These are phyloP conservation scores for Helichrysum umbraculigerum DNA, from an alignment of 129 eudicot genomes.

Conservation along the genomic window DNA sequence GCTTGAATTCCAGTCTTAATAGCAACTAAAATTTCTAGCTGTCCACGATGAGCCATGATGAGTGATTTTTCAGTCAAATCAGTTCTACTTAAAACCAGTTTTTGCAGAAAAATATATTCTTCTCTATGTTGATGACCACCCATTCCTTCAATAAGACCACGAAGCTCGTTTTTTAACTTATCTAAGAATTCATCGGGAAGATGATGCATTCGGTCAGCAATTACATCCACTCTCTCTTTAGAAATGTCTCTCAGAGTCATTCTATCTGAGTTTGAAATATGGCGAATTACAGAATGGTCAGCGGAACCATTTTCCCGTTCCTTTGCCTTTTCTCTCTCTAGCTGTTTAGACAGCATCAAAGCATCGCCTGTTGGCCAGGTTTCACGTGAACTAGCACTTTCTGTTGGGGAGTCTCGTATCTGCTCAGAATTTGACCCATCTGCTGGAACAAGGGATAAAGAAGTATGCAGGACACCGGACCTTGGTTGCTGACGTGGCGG, in stretches of 20 bases:
- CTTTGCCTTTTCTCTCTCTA: conserved; percentile 57
- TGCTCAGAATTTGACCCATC: conserved; percentile 80
- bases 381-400: conserved; percentile 96
- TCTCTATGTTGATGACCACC: conserved; percentile 87
- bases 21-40: conserved; percentile 84
- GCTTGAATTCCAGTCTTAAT: conserved; percentile 91
- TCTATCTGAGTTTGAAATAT: conserved; percentile 64
- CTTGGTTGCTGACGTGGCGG: conserved; percentile 77
- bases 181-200: conserved; percentile 81
- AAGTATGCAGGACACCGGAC: conserved; percentile 50
- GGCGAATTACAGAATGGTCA: conserved; percentile 71
- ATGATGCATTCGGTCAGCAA: conserved; percentile 79
- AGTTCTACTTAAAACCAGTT: conserved; percentile 60
- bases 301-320: conserved; percentile 57
- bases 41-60: conserved; percentile 65
- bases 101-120: conserved; percentile 70
- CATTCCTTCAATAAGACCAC: conserved; percentile 79
- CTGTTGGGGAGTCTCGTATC: conserved; percentile 86
- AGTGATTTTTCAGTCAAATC: conserved; percentile 76
- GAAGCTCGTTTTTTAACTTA: conserved; percentile 67
- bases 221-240: conserved; percentile 64
- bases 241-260: conserved; percentile 65
- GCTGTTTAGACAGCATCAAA: conserved; percentile 46
- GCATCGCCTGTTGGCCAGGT: conserved; percentile 89
- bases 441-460: conserved; percentile 52